phyloP scores from a whole-genome alignment of 2,329 filamentous ascomycete genomes.

The Exophiala sp. region DNA sequence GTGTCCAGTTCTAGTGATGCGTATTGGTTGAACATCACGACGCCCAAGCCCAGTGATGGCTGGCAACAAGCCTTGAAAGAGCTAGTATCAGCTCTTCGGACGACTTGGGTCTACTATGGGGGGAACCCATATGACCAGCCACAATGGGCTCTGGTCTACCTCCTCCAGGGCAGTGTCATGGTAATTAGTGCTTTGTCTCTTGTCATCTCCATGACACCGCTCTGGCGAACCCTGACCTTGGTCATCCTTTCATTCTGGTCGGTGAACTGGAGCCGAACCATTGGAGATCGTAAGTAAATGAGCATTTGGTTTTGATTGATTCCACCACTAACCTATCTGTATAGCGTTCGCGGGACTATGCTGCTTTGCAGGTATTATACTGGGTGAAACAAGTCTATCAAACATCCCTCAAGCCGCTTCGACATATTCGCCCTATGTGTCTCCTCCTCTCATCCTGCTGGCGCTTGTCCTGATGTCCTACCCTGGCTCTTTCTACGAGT shows the following conservation, averaged over 20 bases:
- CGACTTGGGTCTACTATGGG: conserved; percentile 47
- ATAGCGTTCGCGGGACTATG: conserved; percentile 47
- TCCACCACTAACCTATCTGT: conserved; percentile 6
- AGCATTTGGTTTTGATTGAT: background rate
- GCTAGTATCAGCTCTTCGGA: conserved; percentile 43
- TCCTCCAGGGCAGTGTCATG: conserved; percentile 51
- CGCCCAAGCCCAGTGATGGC: conserved; percentile 40
- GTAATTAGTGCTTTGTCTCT: conserved; percentile 51
- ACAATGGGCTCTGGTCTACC: conserved; percentile 54
- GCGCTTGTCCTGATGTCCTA: conserved; percentile 56
- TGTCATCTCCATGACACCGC: conserved; percentile 46
- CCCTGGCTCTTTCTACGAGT: conserved; percentile 51
- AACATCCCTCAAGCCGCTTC: conserved; percentile 38
- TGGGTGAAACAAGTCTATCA: conserved; percentile 46
- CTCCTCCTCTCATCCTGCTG: conserved; percentile 41
- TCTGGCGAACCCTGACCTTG: conserved; percentile 46
- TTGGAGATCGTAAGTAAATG: conserved; percentile 32
- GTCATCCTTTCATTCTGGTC: conserved; percentile 45
- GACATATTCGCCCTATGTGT: conserved; percentile 43
- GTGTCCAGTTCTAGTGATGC: conserved; percentile 53
- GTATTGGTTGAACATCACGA: conserved; percentile 53
- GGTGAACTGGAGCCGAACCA: conserved; percentile 36
- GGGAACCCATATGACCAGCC: conserved; percentile 52
- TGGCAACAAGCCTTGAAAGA: conserved; percentile 41
- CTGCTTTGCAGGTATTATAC: conserved; percentile 57